Evolutionary conservation across 169 alveolate genomes (phyloP), one percentile per base, ranked within the genome.

Genomic region (Haemoproteus tartakovskyi): DNA sequence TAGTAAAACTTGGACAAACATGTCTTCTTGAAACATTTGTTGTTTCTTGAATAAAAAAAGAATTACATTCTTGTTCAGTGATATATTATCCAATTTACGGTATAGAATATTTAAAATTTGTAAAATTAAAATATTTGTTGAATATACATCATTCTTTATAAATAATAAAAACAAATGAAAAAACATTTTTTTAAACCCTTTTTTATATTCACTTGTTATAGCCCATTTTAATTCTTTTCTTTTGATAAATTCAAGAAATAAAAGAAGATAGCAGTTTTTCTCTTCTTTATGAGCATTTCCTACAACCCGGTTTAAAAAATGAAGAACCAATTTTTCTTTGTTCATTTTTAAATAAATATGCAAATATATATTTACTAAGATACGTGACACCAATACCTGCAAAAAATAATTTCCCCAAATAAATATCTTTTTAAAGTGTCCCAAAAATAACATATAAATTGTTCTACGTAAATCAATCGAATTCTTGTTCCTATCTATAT

Each of bases 271-370:
- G 47, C 43, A 47, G 47, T 74, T 74, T 26, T 45, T 74, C 3
- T 33, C 52, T 45, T 41, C 8, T 26, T 47, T 48, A 21, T 26
- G 30, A 18, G 45, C 61, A 48, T 51, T 74, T 74, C 37, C 27
- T 18, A 74, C 22, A 21, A 74, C 51, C 38, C 59, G 54, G 24
- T 74, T 27, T 22, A 74, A 74, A 74, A 74, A 74, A 60, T 56
- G 18, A 46, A 74, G 59, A 46, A 74, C 30, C 45, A 74, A 38
- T 6, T 74, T 74, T 36, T 56, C 45, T 18, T 50, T 74, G 46
- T 74, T 74, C 52, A 74, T 48, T 48, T 74, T 74, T 57, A 74
- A n/a, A 38, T 74, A 74, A 19, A 74, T 74, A 26, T 74, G 84
- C n/a, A 74, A 33, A 33, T 74, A 74, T 1, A 74, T 62, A 46